These are phyloP conservation scores for Phenoliferia sp. DNA, from an alignment of 1,284 basidiomycete species.

Conservation along the genomic window DNA sequence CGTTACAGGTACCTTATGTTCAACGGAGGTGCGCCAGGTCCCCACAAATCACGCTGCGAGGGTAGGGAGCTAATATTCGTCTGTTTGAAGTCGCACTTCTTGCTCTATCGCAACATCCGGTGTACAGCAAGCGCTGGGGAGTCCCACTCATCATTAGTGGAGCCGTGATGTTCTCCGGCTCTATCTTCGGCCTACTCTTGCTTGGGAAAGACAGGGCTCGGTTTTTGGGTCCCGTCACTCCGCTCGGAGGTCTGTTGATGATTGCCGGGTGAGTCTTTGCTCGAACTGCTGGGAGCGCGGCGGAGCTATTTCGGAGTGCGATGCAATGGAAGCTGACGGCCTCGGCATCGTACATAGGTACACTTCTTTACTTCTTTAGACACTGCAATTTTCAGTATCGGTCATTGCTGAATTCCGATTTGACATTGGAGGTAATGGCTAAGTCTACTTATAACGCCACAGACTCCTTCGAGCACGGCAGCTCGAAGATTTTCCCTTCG, in stretches of 20 bases:
- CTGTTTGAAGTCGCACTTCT: slow-evolving; percentile 15
- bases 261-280: not conserved
- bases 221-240: not conserved
- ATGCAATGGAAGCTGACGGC: no score
- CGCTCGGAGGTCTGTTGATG: not conserved
- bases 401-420: no score
- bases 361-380: no score
- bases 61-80: not conserved
- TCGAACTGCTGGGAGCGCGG: no score
- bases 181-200: slow-evolving; percentile 25
- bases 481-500: no score
- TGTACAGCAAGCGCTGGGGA: slow-evolving; percentile 19
- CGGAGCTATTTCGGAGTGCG: no score
- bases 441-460: no score
- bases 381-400: no score
- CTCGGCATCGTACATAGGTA: no score
- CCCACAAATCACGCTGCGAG: not conserved
- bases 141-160: slow-evolving; percentile 25
- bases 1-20: not conserved
- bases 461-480: no score
- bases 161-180: slow-evolving; percentile 21
- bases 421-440: no score
- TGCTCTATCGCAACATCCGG: slow-evolving; percentile 27
- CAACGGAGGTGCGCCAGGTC: not conserved
- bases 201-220: slow-evolving; percentile 1